Conservation (phyloP, 768 basidiomycete species). For the Calvatia gigantea region DNA sequence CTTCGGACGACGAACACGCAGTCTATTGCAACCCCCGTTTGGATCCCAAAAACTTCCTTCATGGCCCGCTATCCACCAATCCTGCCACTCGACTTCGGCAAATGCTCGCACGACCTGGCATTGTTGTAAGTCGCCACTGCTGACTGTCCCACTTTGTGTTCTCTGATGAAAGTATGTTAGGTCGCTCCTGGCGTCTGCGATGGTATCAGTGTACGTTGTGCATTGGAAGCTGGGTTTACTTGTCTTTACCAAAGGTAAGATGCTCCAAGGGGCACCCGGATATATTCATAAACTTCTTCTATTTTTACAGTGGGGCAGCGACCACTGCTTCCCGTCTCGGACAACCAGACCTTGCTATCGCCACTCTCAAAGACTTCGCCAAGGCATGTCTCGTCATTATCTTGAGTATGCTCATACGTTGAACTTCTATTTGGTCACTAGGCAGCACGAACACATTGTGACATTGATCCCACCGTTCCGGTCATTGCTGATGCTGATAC, state of each 20-base stretch:
- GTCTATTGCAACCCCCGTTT: constrained; percentile 65
- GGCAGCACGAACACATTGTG: constrained; percentile 70
- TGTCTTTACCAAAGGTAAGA: constrained; percentile 72
- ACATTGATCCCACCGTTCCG: constrained; percentile 58
- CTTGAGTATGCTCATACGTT: not conserved
- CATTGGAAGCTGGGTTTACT: constrained; percentile 74
- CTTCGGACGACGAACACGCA: constrained; percentile 6
- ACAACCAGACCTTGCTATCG: constrained; percentile 76
- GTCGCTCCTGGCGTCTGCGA: constrained; percentile 79
- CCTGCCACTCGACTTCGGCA: constrained; percentile 71
- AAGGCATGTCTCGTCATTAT: constrained; percentile 31
- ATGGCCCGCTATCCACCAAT: constrained; percentile 66
- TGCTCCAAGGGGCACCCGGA: not conserved
- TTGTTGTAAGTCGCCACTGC: constrained; percentile 50
- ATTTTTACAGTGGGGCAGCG: constrained; percentile 55
- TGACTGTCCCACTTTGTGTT: not conserved
- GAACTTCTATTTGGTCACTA: constrained; percentile 17
- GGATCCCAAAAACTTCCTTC: constrained; percentile 63
- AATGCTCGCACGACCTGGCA: constrained; percentile 67
- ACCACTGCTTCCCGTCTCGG: constrained; percentile 79
- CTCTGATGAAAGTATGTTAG: constrained; percentile 25
- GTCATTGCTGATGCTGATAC: constrained; percentile 83
- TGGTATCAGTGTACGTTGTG: constrained; percentile 77
- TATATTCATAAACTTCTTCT: not conserved
- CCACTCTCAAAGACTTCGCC: constrained; percentile 75